phyloP scores from a whole-genome alignment of 2,329 filamentous ascomycete genomes.

The Emmonsiellopsis sp. region DNA sequence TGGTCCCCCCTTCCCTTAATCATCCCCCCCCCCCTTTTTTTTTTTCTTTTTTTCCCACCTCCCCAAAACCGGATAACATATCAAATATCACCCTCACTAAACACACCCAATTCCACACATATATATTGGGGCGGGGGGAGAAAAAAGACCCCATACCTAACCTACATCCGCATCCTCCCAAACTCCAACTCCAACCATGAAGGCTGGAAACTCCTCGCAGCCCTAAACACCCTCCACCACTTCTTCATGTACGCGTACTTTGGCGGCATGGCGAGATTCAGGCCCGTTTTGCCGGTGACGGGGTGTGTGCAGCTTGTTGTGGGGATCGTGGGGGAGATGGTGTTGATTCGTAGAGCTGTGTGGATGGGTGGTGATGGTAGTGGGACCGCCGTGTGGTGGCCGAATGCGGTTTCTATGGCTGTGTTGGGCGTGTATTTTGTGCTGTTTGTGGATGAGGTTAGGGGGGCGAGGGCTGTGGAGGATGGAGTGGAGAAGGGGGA shows the following conservation, averaged over 20 bases:
- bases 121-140: too few species aligned
- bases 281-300: constrained; percentile 14
- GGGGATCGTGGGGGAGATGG: constrained; percentile 13
- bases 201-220: constrained; percentile 21
- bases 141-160: constrained; percentile 18
- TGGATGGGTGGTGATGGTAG: too few species aligned
- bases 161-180: constrained; percentile 17
- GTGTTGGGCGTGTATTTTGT: constrained; percentile 1
- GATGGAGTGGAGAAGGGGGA: neutral
- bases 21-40: too few species aligned
- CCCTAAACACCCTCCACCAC: constrained; percentile 20
- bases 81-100: too few species aligned
- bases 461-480: neutral
- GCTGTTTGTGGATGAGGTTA: constrained; percentile 2
- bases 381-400: neutral
- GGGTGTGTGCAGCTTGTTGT: constrained; percentile 13
- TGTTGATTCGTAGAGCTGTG: too few species aligned
- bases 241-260: constrained; percentile 24
- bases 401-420: neutral
- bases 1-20: too few species aligned
- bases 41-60: too few species aligned
- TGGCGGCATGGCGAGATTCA: constrained; percentile 14
- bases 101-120: too few species aligned
- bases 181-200: constrained; percentile 14
- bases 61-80: too few species aligned